Evolutionary conservation across 176 grass and related monocot species (phyloP), one percentile per base, ranked within the genome.

Genomic region (Phoenix roebelenii): DNA sequence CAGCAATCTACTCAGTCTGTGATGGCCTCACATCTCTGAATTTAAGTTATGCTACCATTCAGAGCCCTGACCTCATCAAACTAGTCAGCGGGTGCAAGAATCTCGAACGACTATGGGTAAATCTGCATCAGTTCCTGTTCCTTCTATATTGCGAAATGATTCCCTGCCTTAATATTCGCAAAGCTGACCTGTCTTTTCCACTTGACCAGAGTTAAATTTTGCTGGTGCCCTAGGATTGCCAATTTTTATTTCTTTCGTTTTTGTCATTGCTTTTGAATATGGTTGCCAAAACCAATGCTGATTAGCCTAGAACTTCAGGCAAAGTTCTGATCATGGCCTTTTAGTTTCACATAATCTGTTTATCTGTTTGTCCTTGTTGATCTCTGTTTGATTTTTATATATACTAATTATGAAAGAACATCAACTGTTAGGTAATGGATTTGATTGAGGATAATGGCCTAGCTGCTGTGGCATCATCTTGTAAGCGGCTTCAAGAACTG

Each of bases 51-150:
- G 78, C 81, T 70, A 75, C 74, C 67, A 60, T 82, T 7, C 74
- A 72, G 70, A 73, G 78, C 16, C 78, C 66, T 12, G 81, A 85
- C 54, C 78, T 89, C 14, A 76, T 82, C 59, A 85, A 82, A 53
- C 70, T 89, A 58, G 76, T 89, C 57, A 75, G 81, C 61, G 72
- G 49, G 70, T 89, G 85, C 81, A 81, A 78, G 54, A 89, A 78
- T 51, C 57, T 89, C 23, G 74, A 62, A 59, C 52, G 65, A 24
- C 63, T 89, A 61, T 79, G 74, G 86, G 86, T 89, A 85, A 74
- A 64, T 25, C 49, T 68, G 22, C 60, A 55, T 70, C 18, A n/a
- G 35, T 51, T 28, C 5, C 35, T 6, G 1, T 5, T 15, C 7
- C 18, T 50, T 5, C 25, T 7, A 18, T 20, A 26, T 25, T 35